phyloP scores from a whole-genome alignment of 495 filamentous ascomycete genomes.

The Aspergillus olivimuriae region DNA sequence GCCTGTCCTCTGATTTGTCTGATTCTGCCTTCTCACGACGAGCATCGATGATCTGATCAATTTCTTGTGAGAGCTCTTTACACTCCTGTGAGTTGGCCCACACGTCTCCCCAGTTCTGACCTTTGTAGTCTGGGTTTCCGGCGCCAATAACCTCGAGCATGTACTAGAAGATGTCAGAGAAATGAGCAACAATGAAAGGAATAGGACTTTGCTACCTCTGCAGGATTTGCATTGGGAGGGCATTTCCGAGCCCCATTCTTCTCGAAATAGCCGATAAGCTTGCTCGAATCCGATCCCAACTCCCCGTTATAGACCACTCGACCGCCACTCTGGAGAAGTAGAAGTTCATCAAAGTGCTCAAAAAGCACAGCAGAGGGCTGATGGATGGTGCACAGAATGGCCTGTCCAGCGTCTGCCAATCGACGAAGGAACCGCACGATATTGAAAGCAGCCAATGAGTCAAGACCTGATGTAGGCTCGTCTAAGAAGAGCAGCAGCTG shows the following conservation, averaged over 20 bases:
- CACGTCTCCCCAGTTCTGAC: conserved; percentile 55
- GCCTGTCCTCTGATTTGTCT: conserved; percentile 32
- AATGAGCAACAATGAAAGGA: background rate
- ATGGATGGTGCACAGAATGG: conserved; percentile 74
- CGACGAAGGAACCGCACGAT: conserved; percentile 60
- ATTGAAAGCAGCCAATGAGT: conserved; percentile 58
- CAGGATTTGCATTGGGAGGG: conserved; percentile 52
- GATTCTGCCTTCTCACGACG: conserved; percentile 25
- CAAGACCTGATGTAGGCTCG: conserved; percentile 72
- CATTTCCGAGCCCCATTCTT: conserved; percentile 54
- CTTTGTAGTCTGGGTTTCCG: conserved; percentile 55
- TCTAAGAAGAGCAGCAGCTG: conserved; percentile 67
- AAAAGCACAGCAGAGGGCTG: conserved; percentile 71
- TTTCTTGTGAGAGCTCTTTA: conserved; percentile 35
- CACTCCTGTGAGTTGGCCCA: conserved; percentile 47
- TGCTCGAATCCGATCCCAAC: conserved; percentile 47
- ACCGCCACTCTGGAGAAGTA: conserved; percentile 65
- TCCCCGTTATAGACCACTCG: conserved; percentile 66
- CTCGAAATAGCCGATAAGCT: conserved; percentile 59
- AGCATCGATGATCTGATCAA: conserved; percentile 38
- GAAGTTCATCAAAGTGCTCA: conserved; percentile 65
- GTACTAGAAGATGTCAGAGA: conserved; percentile 28
- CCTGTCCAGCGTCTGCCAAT: conserved; percentile 62
- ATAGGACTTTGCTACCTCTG: conserved; percentile 36
- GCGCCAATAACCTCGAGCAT: conserved; percentile 64